A percentile compares a stretch with the other conserved stretches of the same genome.
phyloP scores from a whole-genome alignment of 495 filamentous ascomycete genomes.

The Oleoguttula mirabilis region DNA sequence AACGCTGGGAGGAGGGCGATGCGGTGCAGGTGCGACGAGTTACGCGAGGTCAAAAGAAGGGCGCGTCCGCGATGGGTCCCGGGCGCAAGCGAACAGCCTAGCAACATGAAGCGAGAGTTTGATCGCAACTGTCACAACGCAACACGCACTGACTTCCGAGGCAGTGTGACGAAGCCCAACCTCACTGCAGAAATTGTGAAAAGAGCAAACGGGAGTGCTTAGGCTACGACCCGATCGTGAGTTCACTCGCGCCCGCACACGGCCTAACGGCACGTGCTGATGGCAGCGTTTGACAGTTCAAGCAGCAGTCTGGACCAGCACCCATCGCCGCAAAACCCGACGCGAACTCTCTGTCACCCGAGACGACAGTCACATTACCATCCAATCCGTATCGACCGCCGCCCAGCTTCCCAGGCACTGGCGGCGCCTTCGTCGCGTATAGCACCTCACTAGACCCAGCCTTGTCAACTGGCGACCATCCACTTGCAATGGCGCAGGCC shows the following conservation, averaged over 20 bases:
- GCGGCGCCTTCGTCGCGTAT: slow-evolving; percentile 38
- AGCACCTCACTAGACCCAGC: slow-evolving; percentile 60
- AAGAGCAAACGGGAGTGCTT: slow-evolving; percentile 96
- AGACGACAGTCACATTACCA: slow-evolving; percentile 1
- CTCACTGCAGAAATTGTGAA: slow-evolving; percentile 89
- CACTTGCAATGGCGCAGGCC: slow-evolving; percentile 23
- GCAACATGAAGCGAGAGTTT: slow-evolving; percentile 1
- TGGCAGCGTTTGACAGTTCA: too few relatives aligned
- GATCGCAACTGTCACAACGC: background rate
- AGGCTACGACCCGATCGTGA: slow-evolving; percentile 97
- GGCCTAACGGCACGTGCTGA: too few relatives aligned
- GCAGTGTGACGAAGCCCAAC: slow-evolving; percentile 94
- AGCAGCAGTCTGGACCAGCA: slow-evolving; percentile 65
- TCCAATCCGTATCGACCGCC: slow-evolving; percentile 3
- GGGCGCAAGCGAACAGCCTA: slow-evolving; percentile 10
- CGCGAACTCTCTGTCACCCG: slow-evolving; percentile 20
- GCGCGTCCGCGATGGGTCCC: slow-evolving; percentile 1
- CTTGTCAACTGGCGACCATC: slow-evolving; percentile 40
- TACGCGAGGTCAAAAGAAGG: background rate
- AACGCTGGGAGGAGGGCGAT: background rate
- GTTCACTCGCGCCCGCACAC: too few relatives aligned
- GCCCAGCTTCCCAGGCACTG: slow-evolving; percentile 1
- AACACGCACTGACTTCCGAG: background rate
- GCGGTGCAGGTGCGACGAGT: background rate
- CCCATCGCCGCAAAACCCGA: slow-evolving; percentile 54